Conservation (phyloP, 495 filamentous ascomycete genomes). For the Penicillium samsonianum region DNA sequence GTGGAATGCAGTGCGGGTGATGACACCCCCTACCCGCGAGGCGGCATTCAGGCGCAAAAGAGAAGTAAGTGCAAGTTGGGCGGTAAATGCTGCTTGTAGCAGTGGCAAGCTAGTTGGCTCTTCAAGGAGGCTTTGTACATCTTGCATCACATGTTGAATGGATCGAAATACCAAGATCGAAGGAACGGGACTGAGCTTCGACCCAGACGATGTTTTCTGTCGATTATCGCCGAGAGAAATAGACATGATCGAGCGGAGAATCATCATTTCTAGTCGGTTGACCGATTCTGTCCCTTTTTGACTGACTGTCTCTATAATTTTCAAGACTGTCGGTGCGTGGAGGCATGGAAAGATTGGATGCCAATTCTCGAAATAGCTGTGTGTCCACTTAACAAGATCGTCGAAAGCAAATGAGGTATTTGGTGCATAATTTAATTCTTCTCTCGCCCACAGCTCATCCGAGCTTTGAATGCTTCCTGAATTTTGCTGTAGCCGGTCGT, state of each 20-base stretch:
- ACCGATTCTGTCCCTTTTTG: constrained; percentile 24
- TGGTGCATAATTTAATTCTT: constrained; percentile 28
- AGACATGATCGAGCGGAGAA: constrained; percentile 49
- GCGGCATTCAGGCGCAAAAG: constrained; percentile 51
- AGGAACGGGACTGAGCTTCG: constrained; percentile 28
- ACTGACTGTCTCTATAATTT: constrained; percentile 35
- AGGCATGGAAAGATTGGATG: constrained; percentile 51
- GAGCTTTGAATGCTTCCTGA: constrained; percentile 12
- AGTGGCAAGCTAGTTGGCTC: constrained; percentile 39
- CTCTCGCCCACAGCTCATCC: constrained; percentile 30
- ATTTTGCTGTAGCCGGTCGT: constrained; percentile 40
- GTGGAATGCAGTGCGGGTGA: constrained; percentile 49
- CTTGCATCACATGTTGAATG: constrained; percentile 40
- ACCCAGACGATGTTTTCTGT: constrained; percentile 21
- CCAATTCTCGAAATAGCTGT: constrained; percentile 51
- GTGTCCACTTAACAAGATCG: constrained; percentile 40
- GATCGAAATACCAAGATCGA: constrained; percentile 38
- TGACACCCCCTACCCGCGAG: constrained; percentile 48
- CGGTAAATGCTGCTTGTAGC: constrained; percentile 47
- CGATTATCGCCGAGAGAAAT: constrained; percentile 43
- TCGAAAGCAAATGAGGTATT: constrained; percentile 30
- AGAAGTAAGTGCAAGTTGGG: constrained; percentile 49
- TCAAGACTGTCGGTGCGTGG: constrained; percentile 45
- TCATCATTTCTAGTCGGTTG: constrained; percentile 32
- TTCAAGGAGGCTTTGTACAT: constrained; percentile 36